Evolutionary conservation across 768 basidiomycete genomes (phyloP), one percentile per base, ranked within the genome.

Genomic region (Boletus rubescentipes): DNA sequence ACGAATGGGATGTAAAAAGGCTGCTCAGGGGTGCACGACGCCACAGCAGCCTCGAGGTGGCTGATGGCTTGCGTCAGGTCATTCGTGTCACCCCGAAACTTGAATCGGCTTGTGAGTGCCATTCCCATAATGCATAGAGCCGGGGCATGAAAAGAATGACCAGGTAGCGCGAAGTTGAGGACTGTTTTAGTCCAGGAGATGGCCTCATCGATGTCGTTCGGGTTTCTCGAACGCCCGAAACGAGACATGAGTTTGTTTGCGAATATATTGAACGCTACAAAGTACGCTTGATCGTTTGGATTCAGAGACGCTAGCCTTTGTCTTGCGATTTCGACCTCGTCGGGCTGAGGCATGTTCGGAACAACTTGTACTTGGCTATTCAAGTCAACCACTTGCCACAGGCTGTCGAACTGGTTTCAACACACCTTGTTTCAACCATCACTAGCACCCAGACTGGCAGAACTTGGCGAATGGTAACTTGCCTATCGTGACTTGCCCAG

Each of bases 141-240:
- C 1, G 31, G 7, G 12, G 65, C 53, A 20, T 56, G 61, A 32
- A 50, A 49, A 21, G 55, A 39, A 46, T 68, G 62, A 5, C 54
- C 63, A 26, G 64, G 52, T 18, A 63, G 58, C 15, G 61, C 59
- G 18, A 67, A 35, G n/a, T 57, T 45, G 8, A 70, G 60, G 31
- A 62, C 48, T 30, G 57, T 53, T 52, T 54, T 53, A 29, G 32
- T 45, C 15, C 47, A 36, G 7, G 44, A 21, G 41, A 75, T 54
- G 15, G 62, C 61, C 39, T 68, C 62, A 18, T 66, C 54, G 20
- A 74, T 54, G 41, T 72, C 69, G 6, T 48, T 37, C 14, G 52
- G 42, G 29, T 67, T 55, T 38, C 68, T 50, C 5, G 51, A 55
- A n/a, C 34, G 59, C 26, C 55, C 16, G 36, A 71, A 73, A 32